Evolutionary conservation across 192 early-diverging fungal genomes (phyloP), one percentile per base, ranked within the genome.

Genomic region (Irineochytrium annulatum): DNA sequence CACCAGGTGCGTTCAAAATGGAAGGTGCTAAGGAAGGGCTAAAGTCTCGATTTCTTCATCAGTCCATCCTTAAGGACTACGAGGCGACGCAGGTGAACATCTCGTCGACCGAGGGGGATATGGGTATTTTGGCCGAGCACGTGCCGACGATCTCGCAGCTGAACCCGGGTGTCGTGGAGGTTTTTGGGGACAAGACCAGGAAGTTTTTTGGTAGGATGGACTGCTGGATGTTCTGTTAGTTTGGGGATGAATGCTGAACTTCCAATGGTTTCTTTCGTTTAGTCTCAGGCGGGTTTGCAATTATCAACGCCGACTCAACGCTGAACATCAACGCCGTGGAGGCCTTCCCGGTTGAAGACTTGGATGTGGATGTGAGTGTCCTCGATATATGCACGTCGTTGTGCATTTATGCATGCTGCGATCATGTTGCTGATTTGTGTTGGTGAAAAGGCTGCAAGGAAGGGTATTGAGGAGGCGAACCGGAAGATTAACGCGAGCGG

Each of bases 111-210:
- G 90, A 91, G 22, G 95, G 95, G 52, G 92, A 95, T 70, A 90
- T 98, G 85, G 95, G 95, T 93, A 89, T 98, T 61, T 85, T 98
- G 20, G 93, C 92, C 60, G 89, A 91, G 80, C 95, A 98, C 84
- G 92, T 98, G 34, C 90, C 93, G n/a, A 90, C 87, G 33, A 89
- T 98, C 55, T 91, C 94, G 72, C 89, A 98, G 83, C 86, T 98
- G 43, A 52, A 52, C 28, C 90, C 94, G 39, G 89, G 91, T 44
- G 77, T 92, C 34, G 62, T 98, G 43, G 91, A 93, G 75, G 74
- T 95, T 52, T 77, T 94, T 55, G 80, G 84, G 54, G 65, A 79
- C 56, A 77, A 84, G 70, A 79, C 83, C n/a, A 78, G 90, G 74
- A 95, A 93, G 86, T 94, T 80, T 81, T 98, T 98, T 74, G 88